Base-by-base conservation (phyloP, 1,284 basidiomycete genomes). In the Ceratobasidium sp. region DNA sequence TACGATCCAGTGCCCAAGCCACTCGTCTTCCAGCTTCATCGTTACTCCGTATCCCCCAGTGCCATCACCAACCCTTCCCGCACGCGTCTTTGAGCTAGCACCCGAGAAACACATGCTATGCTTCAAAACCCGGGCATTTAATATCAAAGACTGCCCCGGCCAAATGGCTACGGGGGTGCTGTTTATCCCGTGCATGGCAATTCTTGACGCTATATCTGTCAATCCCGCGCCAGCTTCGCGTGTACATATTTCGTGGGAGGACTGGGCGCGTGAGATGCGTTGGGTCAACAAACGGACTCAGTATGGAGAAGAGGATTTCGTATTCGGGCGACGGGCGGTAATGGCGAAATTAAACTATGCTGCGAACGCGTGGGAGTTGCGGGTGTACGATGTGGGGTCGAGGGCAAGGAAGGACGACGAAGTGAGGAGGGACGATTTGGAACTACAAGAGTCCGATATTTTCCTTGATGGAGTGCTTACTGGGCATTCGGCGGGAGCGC, bases 71-170 rank as follows among this genome's bases (percentile, higher is more conserved):
- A 59, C 57, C 11, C 11, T 59, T 17, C 69, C 69, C 14, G 19
- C 44, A n/a, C 69, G 69, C n/a, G 22, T 72, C 44, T 72, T 62
- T n/a, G 69, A 72, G n/a, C 27, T 72, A 15, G 57, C 56, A 29
- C 29, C 69, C n/a, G 33, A 24, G 9, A 36, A 44, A 31, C 48
- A 72, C 31, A 51, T 60, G 14, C 45, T 72, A 29, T 62, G 69
- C 27, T 15, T 62, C 9, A 44, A 31, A 33, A 51, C 62, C 11
- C 56, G 56, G 36, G 69, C 54, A 15, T 62, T 60, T 22, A 60
- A 72, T 33, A 72, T 72, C 22, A 2, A 51, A 33, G n/a, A 19
- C 31, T n/a, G 24, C 9, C 57, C 44, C 9, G 3, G 24, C 4
- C 29, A 60, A 27, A 53, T 72, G 44, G 17, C 69, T 17, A 24